These are phyloP conservation scores for Syzygium aqueum DNA, from an alignment of 345 rosid species.

Conservation along the genomic window DNA sequence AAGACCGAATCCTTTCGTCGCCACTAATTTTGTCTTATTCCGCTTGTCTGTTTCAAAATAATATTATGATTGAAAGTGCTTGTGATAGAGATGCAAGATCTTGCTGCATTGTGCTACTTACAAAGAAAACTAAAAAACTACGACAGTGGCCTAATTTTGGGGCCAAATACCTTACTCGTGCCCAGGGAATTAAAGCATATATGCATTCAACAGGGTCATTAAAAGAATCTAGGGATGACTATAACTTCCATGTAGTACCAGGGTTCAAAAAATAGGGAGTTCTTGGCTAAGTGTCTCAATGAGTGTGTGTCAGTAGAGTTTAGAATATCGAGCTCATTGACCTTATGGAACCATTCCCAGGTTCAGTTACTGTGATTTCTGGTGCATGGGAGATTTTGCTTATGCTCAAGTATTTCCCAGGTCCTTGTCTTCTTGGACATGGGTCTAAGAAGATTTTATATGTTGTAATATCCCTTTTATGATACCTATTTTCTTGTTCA, in stretches of 20 bases:
- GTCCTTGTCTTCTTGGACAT: neutral
- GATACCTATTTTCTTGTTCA: slow-evolving; percentile 1
- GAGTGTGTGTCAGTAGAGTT: neutral
- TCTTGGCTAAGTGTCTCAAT: neutral
- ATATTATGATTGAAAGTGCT: neutral
- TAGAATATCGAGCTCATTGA: neutral
- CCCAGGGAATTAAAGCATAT: neutral
- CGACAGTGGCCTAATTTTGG: neutral
- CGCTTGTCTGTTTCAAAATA: neutral
- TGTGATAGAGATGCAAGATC: neutral
- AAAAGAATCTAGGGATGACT: neutral
- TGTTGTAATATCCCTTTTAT: neutral
- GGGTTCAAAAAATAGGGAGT: neutral
- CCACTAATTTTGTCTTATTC: neutral
- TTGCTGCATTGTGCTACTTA: neutral
- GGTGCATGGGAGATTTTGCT: neutral
- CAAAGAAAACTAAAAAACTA: neutral
- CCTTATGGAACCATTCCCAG: neutral
- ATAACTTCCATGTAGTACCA: neutral
- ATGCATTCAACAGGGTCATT: neutral
- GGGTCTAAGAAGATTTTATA: neutral
- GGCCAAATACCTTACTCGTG: neutral
- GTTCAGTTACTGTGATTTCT: neutral
- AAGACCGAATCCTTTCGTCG: neutral
- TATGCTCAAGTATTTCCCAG: neutral